These are phyloP conservation scores for Aspergillus neotritici DNA, from an alignment of 2,329 filamentous ascomycete species.

Conservation along the genomic window DNA sequence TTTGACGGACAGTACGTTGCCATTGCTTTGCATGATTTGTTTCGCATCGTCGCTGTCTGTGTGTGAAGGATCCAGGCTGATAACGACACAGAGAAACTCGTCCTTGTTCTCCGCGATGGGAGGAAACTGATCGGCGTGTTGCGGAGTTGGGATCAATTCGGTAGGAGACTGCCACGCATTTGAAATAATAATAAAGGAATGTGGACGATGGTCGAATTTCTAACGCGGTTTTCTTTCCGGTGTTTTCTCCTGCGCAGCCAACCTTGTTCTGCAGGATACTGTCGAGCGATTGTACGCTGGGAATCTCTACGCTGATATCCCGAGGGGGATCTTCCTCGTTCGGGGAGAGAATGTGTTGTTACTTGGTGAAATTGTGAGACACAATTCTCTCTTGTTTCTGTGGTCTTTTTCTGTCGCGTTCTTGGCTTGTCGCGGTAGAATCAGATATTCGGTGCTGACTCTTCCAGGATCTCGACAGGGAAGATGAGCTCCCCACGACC, in stretches of 20 bases:
- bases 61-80: neutral
- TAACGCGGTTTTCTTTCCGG: conserved; percentile 1
- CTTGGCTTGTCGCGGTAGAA: neutral
- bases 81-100: conserved; percentile 73
- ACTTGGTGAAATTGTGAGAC: conserved; percentile 75
- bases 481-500: conserved; percentile 73
- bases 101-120: conserved; percentile 85
- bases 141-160: conserved; percentile 96
- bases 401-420: neutral
- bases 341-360: conserved; percentile 95
- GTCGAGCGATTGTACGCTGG: conserved; percentile 77
- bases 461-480: conserved; percentile 77
- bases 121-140: conserved; percentile 89
- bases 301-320: conserved; percentile 74
- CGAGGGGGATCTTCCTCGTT: conserved; percentile 82
- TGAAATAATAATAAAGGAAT: neutral
- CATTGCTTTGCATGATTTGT: neutral
- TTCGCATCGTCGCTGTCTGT: neutral
- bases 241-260: conserved; percentile 56
- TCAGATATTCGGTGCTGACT: neutral
- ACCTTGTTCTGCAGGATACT: conserved; percentile 89
- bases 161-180: conserved; percentile 47
- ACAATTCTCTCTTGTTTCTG: neutral
- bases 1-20: conserved; percentile 83
- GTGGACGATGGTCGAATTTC: neutral